Evolutionary conservation across 352 stramenopile species (phyloP).

Genomic region (Paralagenidium karlingii): DNA sequence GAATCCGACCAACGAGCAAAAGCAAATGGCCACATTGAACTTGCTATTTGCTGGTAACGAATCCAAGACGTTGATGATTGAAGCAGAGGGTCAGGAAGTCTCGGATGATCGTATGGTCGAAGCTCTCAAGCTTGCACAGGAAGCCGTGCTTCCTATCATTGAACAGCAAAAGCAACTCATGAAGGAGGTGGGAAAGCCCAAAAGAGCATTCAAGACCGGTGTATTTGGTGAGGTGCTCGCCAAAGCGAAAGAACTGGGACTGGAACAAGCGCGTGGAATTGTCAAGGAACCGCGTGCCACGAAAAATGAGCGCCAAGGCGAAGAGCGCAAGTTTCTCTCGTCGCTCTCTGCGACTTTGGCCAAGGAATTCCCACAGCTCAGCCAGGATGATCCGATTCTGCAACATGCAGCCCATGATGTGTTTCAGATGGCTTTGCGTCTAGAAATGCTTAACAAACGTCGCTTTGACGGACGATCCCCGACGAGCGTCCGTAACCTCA

Average conservation of each 20-base stretch:
- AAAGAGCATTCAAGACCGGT: conserved; percentile 46
- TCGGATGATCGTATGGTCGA: conserved; percentile 55
- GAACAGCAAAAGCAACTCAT: conserved; percentile 44
- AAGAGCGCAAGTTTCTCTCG: conserved; percentile 60
- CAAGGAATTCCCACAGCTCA: conserved; percentile 3
- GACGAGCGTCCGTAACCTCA: conserved; percentile 73
- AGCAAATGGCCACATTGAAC: conserved; percentile 57
- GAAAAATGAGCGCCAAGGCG: conserved; percentile 51
- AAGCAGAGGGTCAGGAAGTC: conserved; percentile 71
- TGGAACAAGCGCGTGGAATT: conserved; percentile 22
- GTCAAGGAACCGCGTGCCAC: conserved; percentile 17
- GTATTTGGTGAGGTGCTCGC: conserved; percentile 32
- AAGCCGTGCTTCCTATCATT: conserved; percentile 36
- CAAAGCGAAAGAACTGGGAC: conserved; percentile 41
- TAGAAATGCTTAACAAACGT: conserved; percentile 26
- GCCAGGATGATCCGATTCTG: conserved; percentile 32
- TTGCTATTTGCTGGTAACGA: conserved; percentile 78
- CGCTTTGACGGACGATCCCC: conserved; percentile 80
- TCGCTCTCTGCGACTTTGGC: conserved; percentile 39
- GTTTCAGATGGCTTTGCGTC: conserved; percentile 57
- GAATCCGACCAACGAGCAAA: conserved; percentile 80
- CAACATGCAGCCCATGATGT: conserved; percentile 63
- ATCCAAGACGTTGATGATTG: conserved; percentile 78
- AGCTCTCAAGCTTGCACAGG: conserved; percentile 68
- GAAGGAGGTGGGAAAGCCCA: conserved; percentile 39